A percentile compares a stretch with the other conserved stretches of the same genome.
Conservation (phyloP, 2,329 filamentous ascomycete genomes). For the Monilinia fructicola region DNA sequence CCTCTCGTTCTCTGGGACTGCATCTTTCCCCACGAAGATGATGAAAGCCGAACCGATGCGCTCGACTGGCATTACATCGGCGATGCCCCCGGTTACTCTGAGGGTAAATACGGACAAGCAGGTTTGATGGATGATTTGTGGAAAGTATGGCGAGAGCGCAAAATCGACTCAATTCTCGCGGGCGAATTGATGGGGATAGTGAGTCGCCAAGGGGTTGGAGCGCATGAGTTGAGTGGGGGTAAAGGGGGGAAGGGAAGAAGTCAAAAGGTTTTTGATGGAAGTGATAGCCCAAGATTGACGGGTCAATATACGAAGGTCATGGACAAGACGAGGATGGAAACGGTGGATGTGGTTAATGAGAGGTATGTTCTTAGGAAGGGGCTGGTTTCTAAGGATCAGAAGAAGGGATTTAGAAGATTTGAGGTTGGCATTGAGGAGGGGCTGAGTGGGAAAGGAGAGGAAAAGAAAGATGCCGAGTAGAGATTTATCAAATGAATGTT, state of each 20-base stretch:
- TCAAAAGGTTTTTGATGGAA: constrained; percentile 54
- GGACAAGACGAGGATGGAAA: constrained; percentile 50
- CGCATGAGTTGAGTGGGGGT: constrained; percentile 38
- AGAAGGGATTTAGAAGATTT: constrained; percentile 19
- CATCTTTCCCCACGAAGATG: constrained; percentile 66
- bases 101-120: constrained; percentile 61
- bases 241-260: constrained; percentile 40
- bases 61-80: constrained; percentile 79
- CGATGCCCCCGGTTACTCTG: constrained; percentile 57
- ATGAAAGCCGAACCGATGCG: constrained; percentile 52
- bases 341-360: constrained; percentile 58
- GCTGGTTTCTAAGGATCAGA: constrained; percentile 40
- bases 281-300: constrained; percentile 49
- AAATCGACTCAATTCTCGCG: constrained; percentile 87
- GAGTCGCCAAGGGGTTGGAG: constrained; percentile 43
- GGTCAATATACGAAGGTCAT: constrained; percentile 58
- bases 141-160: constrained; percentile 77
- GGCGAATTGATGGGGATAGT: constrained; percentile 68
- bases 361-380: constrained; percentile 62
- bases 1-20: constrained; percentile 97
- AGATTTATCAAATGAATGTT: too few species aligned
- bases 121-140: constrained; percentile 75
- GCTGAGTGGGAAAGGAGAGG: background rate
- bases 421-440: background rate
- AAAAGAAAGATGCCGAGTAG: background rate